phyloP scores from a whole-genome alignment of 768 basidiomycete genomes.

The Amanita subjunquillea region DNA sequence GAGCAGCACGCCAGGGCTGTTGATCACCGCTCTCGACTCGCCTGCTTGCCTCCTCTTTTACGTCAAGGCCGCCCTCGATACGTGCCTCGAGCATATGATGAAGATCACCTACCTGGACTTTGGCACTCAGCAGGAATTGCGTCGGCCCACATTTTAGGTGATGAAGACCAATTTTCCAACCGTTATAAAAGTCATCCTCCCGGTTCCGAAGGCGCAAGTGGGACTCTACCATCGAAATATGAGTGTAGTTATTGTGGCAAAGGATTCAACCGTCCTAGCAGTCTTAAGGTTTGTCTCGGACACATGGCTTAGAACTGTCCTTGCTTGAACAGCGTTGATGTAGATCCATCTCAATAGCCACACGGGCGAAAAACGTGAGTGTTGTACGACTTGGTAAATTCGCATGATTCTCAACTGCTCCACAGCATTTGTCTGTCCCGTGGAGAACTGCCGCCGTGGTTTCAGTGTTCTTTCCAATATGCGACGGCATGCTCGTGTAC shows the following conservation, averaged over 20 bases:
- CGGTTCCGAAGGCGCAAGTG: conserved; percentile 9
- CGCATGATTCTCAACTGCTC: conserved; percentile 8
- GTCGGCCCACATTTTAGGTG: conserved; percentile 14
- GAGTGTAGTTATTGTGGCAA: conserved; percentile 75
- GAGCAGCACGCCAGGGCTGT: not conserved
- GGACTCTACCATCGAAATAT: conserved; percentile 38
- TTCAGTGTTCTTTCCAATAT: conserved; percentile 87
- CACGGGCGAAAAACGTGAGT: conserved; percentile 77
- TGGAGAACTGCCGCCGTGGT: conserved; percentile 65
- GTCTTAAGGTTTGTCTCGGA: conserved; percentile 49
- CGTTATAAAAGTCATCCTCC: conserved; percentile 12
- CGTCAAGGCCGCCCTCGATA: not conserved
- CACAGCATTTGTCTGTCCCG: conserved; percentile 66
- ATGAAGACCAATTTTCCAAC: conserved; percentile 26
- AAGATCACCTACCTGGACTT: conserved; percentile 13
- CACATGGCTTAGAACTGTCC: conserved; percentile 6
- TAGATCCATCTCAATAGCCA: conserved; percentile 82
- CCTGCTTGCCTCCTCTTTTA: not conserved
- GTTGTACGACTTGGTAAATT: conserved; percentile 6
- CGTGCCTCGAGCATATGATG: conserved; percentile 7
- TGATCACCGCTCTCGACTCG: not conserved
- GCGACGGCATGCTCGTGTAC: conserved; percentile 76
- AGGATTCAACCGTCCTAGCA: conserved; percentile 74
- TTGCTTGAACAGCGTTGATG: conserved; percentile 5
- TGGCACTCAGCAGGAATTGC: conserved; percentile 15